Evolutionary conservation across 2,329 filamentous ascomycete genomes (phyloP).

Genomic region (Chaetomiaceae sp.): DNA sequence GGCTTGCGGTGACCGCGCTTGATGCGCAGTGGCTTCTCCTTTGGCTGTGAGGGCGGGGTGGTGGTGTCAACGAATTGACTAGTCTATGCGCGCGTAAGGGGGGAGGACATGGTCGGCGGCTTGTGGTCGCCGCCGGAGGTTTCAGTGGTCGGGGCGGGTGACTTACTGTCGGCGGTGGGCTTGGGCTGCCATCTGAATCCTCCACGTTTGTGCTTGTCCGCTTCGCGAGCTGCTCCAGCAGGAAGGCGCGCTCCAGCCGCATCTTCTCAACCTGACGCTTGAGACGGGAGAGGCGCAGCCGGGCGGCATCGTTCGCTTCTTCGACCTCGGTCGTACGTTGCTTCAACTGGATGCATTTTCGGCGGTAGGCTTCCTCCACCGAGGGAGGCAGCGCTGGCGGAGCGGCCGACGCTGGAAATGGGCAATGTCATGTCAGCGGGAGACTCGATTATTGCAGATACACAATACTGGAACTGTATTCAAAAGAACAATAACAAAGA

Average conservation of each 20-base stretch:
- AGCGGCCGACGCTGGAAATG: slow-evolving; percentile 35
- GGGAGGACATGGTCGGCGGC: slow-evolving; percentile 12
- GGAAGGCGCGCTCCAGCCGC: slow-evolving; percentile 74
- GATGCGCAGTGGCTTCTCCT: slow-evolving; percentile 69
- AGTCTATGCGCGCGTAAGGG: slow-evolving; percentile 10
- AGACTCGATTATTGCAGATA: too few species aligned
- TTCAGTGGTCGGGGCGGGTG: slow-evolving; percentile 11
- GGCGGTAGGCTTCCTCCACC: slow-evolving; percentile 90
- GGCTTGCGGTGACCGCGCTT: slow-evolving; percentile 66
- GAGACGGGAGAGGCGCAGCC: slow-evolving; percentile 70
- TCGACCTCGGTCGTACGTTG: slow-evolving; percentile 88
- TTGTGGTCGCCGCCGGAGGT: slow-evolving; percentile 7
- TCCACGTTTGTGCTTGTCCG: slow-evolving; percentile 69
- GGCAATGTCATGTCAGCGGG: too few species aligned
- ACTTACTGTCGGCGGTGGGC: slow-evolving; percentile 70
- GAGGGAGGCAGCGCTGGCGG: slow-evolving; percentile 70
- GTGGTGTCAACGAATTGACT: slow-evolving; percentile 11
- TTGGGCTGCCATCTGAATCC: slow-evolving; percentile 72
- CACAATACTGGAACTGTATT: too few species aligned
- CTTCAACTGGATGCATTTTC: slow-evolving; percentile 93
- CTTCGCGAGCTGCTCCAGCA: slow-evolving; percentile 66
- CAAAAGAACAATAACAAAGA: background rate
- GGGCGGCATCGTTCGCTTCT: slow-evolving; percentile 78
- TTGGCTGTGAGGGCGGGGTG: slow-evolving; percentile 47
- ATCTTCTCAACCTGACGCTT: slow-evolving; percentile 86